phyloP scores from a whole-genome alignment of 2,329 filamentous ascomycete species.

The Thermothelomyces thermophilus region DNA sequence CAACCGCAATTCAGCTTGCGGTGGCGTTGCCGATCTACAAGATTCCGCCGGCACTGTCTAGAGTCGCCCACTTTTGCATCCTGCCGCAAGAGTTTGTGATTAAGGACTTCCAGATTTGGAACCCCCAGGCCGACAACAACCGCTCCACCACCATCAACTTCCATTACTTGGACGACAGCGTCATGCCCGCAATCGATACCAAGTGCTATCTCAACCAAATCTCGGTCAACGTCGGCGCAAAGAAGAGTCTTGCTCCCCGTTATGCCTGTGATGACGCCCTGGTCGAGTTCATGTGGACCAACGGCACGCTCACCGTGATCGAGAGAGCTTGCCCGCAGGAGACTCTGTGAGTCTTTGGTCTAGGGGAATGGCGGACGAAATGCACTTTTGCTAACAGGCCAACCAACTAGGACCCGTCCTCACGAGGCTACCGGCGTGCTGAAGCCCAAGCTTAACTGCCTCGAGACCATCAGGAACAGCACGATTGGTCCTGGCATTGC shows the following conservation, averaged over 20 bases:
- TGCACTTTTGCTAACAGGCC: background rate
- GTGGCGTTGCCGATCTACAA: slow-evolving; percentile 17
- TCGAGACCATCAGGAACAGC: slow-evolving; percentile 7
- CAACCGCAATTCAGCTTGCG: slow-evolving; percentile 14
- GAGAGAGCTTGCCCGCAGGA: slow-evolving; percentile 38
- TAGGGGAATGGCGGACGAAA: background rate
- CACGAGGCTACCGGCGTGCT: slow-evolving; percentile 21
- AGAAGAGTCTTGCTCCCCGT: slow-evolving; percentile 29
- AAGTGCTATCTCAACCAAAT: slow-evolving; percentile 39
- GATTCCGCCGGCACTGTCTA: slow-evolving; percentile 17
- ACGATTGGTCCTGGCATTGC: slow-evolving; percentile 14
- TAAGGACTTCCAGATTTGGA: slow-evolving; percentile 31
- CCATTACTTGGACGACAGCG: slow-evolving; percentile 34
- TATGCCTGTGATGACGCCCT: slow-evolving; percentile 38
- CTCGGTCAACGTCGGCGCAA: slow-evolving; percentile 32
- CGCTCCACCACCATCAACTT: slow-evolving; percentile 33
- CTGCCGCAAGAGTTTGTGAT: slow-evolving; percentile 36
- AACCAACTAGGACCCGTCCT: background rate
- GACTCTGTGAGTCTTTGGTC: slow-evolving; percentile 19
- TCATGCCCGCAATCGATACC: slow-evolving; percentile 33
- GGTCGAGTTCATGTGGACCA: slow-evolving; percentile 40
- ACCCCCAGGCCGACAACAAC: slow-evolving; percentile 29
- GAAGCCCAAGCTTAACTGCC: slow-evolving; percentile 17
- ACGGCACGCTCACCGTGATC: slow-evolving; percentile 35
- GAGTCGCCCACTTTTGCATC: slow-evolving; percentile 27